Evolutionary conservation across 805 yeast species (phyloP).

Genomic region (Nakazawaea molendinolei): DNA sequence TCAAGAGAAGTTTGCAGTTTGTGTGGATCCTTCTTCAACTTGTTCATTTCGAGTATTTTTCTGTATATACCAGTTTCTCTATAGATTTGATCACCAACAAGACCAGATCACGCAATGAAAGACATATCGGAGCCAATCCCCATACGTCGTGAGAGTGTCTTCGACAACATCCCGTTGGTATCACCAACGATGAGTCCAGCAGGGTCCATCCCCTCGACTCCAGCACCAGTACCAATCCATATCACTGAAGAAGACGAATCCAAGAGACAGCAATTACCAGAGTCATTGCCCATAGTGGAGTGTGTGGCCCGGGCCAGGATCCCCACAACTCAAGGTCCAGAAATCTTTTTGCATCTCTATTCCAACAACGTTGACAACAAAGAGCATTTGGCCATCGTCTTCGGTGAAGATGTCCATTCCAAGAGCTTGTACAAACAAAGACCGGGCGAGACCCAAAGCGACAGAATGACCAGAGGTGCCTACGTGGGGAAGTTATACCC

Average conservation of each 20-base stretch:
- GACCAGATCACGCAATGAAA: no score
- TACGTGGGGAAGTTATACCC: constrained; percentile 87
- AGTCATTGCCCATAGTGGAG: constrained; percentile 62
- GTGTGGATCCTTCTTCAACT: no score
- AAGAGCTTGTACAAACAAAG: constrained; percentile 57
- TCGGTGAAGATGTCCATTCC: constrained; percentile 87
- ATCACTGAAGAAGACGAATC: constrained; percentile 12
- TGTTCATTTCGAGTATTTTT: no score
- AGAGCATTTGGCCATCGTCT: constrained; percentile 95
- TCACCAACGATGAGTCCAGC: constrained; percentile 33
- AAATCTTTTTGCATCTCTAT: constrained; percentile 86
- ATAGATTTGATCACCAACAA: no score
- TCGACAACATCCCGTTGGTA: constrained; percentile 30
- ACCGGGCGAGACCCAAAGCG: constrained; percentile 75
- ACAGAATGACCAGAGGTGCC: constrained; percentile 98
- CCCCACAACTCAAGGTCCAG: constrained; percentile 94
- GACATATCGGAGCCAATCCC: no score
- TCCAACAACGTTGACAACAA: constrained; percentile 80
- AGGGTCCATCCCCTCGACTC: constrained; percentile 19
- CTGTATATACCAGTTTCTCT: no score
- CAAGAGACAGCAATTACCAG: constrained; percentile 39
- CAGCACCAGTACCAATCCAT: constrained; percentile 19
- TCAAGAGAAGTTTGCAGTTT: no score
- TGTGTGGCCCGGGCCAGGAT: constrained; percentile 94
- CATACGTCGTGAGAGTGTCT: no score